Conservation (phyloP, 2,329 filamentous ascomycete species). For the Nannizziopsis barbatae region DNA sequence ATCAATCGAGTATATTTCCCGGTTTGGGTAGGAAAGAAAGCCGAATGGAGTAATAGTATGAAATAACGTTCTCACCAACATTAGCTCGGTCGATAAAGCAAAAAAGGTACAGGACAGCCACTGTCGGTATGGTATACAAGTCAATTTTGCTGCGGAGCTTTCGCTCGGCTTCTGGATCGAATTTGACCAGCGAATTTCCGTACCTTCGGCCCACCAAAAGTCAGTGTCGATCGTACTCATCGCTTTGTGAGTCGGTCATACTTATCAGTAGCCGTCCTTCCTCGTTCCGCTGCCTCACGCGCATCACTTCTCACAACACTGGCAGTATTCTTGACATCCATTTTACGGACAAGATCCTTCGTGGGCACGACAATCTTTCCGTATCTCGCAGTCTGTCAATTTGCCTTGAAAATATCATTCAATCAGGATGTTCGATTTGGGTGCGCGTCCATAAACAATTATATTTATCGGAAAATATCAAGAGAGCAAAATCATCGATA, state of each 20-base stretch:
- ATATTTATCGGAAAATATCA: no score
- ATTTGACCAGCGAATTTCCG: conserved; percentile 41
- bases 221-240: not conserved
- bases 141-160: conserved; percentile 55
- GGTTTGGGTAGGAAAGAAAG: not conserved
- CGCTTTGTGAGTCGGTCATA: conserved; percentile 15
- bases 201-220: conserved; percentile 27
- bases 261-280: conserved; percentile 41
- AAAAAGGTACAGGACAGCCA: conserved; percentile 57
- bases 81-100: conserved; percentile 68
- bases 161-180: conserved; percentile 48
- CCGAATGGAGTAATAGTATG: no score
- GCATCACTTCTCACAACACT: conserved; percentile 10
- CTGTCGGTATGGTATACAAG: conserved; percentile 53
- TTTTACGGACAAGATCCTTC: not conserved
- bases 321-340: not conserved
- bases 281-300: conserved; percentile 34
- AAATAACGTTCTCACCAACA: conserved; percentile 42
- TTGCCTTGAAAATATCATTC: no score
- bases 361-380: no score
- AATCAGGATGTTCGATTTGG: no score
- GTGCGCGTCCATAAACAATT: no score
- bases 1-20: not conserved
- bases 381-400: no score
- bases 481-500: no score